Evolutionary conservation across 805 yeast genomes (phyloP), one percentile per base, ranked within the genome.

Genomic region (Jamesozyma spencerorum): DNA sequence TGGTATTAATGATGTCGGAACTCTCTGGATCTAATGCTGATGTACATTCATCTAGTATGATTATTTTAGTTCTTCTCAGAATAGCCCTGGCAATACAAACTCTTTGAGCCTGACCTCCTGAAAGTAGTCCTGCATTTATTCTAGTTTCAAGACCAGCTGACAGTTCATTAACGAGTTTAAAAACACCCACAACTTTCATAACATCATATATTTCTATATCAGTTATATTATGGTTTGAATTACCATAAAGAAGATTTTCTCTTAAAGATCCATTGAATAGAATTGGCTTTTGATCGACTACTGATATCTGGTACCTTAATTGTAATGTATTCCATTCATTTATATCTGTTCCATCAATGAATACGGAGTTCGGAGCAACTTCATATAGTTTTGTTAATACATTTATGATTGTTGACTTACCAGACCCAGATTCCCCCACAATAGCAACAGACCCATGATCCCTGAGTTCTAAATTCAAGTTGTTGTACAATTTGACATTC

Each of bases 31-130:
- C 98, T 37, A 92, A 65, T 0, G 95, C 83, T 0, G 97, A 79
- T 0, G 97, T 87, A 50, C 88, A 81, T 57, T 92, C 98, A 60
- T 92, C 98, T 37, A 92, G 60, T 15, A 79, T 63, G 39, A 77
- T 53, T 4, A 87, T 63, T 31, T 76, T 60, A 0, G 97, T 92
- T 17, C 70, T 65, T 29, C 88, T 63, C 4, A 88, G 43, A 3
- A 92, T 47, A 0, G 95, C 92, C 38, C 97, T 69, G 0, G 90
- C 95, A 38, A 92, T 76, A 0, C 92, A 79, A 2, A 92, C 57
- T 41, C 97, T 64, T 57, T 92, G 97, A 7, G 81, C 69, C 58
- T 92, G 97, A 2, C 98, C 98, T 20, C 95, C 94, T 1, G 97
- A 87, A 1, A 90, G 59, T 33, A 75, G 49, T 0, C 62, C 53